Evolutionary conservation across 257 asterid genomes (phyloP), one percentile per base, ranked within the genome.

Genomic region (Marsdenia floribunda): DNA sequence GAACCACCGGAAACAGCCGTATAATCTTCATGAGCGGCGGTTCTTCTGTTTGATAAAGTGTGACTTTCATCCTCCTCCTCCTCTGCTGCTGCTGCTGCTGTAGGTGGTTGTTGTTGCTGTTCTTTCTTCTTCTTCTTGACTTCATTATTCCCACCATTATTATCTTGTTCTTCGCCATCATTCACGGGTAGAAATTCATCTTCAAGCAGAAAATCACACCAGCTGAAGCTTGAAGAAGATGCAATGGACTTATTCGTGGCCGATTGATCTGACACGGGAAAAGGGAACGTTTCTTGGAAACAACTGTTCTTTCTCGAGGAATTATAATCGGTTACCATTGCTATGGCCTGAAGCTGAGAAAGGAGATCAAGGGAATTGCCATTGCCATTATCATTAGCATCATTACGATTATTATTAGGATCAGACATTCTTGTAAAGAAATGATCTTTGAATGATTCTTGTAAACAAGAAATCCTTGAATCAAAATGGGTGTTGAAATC

Each of bases 131-230:
- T 68, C 35, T 46, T 29, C 21, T 68, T 68, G 26, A 70, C 73
- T 37, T 47, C 78, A 75, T 44, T 44, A 44, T 6, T 80, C 16
- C 15, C 29, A 7, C 12, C 12, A 44, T 7, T 7, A 18, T 69
- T 42, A 50, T 77, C 81, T 72, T 78, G 81, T 60, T 58, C 87
- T 10, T 78, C 68, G 0, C 21, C 49, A 26, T 74, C 8, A 26
- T 74, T 75, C 0, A 61, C 44, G 2, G 84, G 80, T 53, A 69
- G 66, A 24, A 83, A 83, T 0, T 86, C 90, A 3, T 91, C 97
- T 12, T 88, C 96, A 0, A 90, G 86, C 29, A 93, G 93, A 79
- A 88, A 91, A 69, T 93, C 98, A 11, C 91, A 82, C 98, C 97
- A 90, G 60, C 84, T 83, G 67, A 90, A 88, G 77, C 89, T 77